Evolutionary conservation across 257 asterid species (phyloP).

Genomic region (Solanum tarijense): DNA sequence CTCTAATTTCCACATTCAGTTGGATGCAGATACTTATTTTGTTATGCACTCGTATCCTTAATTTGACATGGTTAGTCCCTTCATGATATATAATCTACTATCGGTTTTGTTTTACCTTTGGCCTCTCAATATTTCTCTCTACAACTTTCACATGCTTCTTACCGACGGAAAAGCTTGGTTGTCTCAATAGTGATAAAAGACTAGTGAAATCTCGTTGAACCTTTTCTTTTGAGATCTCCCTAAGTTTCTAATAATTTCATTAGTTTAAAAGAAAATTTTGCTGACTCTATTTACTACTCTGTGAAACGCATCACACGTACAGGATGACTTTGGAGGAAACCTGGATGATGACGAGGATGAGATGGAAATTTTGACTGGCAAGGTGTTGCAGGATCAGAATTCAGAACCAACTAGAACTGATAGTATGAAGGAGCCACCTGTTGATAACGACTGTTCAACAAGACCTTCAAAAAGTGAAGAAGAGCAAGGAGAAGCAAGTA

Average conservation of each 20-base stretch:
- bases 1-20: background rate
- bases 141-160: background rate
- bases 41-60: background rate
- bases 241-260: background rate
- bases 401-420: constrained; percentile 13
- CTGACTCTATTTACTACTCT: background rate
- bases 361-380: constrained; percentile 15
- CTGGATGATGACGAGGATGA: constrained; percentile 23
- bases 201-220: background rate
- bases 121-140: background rate
- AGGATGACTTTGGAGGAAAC: constrained; percentile 28
- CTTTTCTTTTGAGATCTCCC: background rate
- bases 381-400: constrained; percentile 29
- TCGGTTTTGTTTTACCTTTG: background rate
- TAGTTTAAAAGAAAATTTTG: background rate
- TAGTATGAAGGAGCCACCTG: constrained; percentile 20
- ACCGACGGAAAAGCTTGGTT: background rate
- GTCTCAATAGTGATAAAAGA: background rate
- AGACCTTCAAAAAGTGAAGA: constrained; percentile 33
- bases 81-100: background rate
- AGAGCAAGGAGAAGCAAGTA: constrained; percentile 40
- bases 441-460: constrained; percentile 22
- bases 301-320: constrained; percentile 2
- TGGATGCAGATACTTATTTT: background rate
- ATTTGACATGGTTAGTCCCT: background rate